Evolutionary conservation across 2,329 filamentous ascomycete species (phyloP).

Genomic region (Talaromyces verruculosus): DNA sequence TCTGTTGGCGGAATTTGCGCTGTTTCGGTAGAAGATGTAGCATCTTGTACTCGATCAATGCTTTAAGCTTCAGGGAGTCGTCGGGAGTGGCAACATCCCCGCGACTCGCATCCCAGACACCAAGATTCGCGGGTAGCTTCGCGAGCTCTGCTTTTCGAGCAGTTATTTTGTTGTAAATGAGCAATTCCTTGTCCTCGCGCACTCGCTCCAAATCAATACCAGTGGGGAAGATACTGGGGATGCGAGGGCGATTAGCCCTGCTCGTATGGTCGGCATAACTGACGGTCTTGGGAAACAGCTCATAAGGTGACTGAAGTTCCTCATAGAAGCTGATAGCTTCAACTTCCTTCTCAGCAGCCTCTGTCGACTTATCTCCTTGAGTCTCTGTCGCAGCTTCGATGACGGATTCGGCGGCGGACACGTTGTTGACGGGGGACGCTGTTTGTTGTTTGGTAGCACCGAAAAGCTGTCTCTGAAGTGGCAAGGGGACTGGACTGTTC

Average conservation of each 20-base stretch:
- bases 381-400: conserved; percentile 40
- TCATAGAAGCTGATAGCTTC: conserved; percentile 58
- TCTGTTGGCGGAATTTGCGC: conserved; percentile 76
- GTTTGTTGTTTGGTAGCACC: conserved; percentile 51
- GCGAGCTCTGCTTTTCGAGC: conserved; percentile 82
- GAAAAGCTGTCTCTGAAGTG: conserved; percentile 81
- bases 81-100: conserved; percentile 70
- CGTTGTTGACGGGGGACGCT: conserved; percentile 39
- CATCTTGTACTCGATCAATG: conserved; percentile 93
- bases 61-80: conserved; percentile 80
- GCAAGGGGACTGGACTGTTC: conserved; percentile 75
- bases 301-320: conserved; percentile 73
- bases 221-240: conserved; percentile 84
- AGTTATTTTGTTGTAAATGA: conserved; percentile 86
- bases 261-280: conserved; percentile 76
- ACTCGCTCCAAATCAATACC: conserved; percentile 85
- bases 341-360: conserved; percentile 26
- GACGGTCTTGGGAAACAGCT: conserved; percentile 58
- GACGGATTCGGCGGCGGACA: conserved; percentile 34
- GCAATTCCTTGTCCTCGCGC: conserved; percentile 80
- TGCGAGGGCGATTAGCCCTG: conserved; percentile 72
- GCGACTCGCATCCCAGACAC: conserved; percentile 75
- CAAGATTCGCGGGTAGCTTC: conserved; percentile 78
- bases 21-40: conserved; percentile 86
- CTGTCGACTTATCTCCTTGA: conserved; percentile 35